phyloP scores from a whole-genome alignment of 257 asterid species.

The Dorcoceras hygrometricum region DNA sequence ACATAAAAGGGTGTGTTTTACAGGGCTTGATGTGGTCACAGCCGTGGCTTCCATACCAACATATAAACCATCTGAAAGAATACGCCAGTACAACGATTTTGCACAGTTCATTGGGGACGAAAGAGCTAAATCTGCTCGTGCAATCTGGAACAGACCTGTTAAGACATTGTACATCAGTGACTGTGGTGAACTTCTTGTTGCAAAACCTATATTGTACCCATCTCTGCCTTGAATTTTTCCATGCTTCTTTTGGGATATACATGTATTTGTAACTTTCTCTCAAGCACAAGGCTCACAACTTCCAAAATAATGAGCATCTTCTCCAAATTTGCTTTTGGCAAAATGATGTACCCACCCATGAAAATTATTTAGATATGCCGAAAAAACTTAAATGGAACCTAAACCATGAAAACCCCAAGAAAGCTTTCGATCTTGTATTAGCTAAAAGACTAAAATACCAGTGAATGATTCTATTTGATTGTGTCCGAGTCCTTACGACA shows the following conservation, averaged over 20 bases:
- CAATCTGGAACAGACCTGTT: constrained; percentile 81
- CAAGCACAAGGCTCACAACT: background rate
- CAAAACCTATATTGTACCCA: constrained; percentile 75
- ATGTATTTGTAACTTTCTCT: background rate
- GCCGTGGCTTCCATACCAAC: constrained; percentile 69
- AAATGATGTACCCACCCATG: too few species aligned
- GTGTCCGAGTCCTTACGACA: background rate
- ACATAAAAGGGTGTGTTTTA: background rate
- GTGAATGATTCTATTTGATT: too few species aligned
- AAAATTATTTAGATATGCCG: too few species aligned
- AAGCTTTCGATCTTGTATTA: background rate
- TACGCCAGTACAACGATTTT: constrained; percentile 75
- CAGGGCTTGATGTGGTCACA: constrained; percentile 85
- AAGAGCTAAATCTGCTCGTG: constrained; percentile 80
- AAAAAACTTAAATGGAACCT: too few species aligned
- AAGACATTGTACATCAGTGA: constrained; percentile 77
- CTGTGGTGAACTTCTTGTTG: constrained; percentile 69
- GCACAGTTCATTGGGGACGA: constrained; percentile 87
- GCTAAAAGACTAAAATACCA: background rate
- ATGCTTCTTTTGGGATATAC: too few species aligned
- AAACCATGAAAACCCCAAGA: background rate
- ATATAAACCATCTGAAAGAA: constrained; percentile 64
- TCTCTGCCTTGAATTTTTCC: constrained; percentile 46
- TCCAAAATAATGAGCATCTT: too few species aligned
- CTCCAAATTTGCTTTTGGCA: too few species aligned